Percentiles rank a stretch among this genome's conserved stretches.
Evolutionary conservation across 2,329 filamentous ascomycete genomes (phyloP).

Genomic region (Aspergillus vadensis): DNA sequence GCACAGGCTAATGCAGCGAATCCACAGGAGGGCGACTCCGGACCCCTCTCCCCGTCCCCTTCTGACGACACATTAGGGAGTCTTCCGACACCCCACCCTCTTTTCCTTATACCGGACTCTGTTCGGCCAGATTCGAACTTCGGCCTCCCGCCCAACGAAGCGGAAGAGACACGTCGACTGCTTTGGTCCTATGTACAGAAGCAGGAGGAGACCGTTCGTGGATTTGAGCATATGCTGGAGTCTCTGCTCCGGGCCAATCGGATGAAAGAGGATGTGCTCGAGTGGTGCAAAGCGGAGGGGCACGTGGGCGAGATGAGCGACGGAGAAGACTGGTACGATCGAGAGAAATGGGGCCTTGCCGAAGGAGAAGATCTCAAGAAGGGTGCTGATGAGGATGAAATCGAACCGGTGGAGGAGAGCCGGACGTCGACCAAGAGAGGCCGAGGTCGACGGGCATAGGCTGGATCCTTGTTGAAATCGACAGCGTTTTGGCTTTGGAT

Average conservation of each 20-base stretch:
- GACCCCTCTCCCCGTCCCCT: slow-evolving; percentile 25
- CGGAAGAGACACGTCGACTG: slow-evolving; percentile 63
- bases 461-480: background rate
- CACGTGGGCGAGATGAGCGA: slow-evolving; percentile 68
- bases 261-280: slow-evolving; percentile 60
- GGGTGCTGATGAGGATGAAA: slow-evolving; percentile 63
- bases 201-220: slow-evolving; percentile 64
- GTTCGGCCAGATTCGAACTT: slow-evolving; percentile 57
- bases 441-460: slow-evolving; percentile 40
- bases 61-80: slow-evolving; percentile 35
- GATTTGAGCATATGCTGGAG: slow-evolving; percentile 56
- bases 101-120: slow-evolving; percentile 58
- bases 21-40: slow-evolving; percentile 30
- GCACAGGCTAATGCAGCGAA: slow-evolving; percentile 44
- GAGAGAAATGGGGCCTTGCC: slow-evolving; percentile 60
- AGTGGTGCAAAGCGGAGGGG: slow-evolving; percentile 63
- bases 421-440: slow-evolving; percentile 44
- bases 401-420: slow-evolving; percentile 51
- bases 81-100: slow-evolving; percentile 53
- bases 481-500: slow-evolving; percentile 11
- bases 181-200: slow-evolving; percentile 66
- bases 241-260: slow-evolving; percentile 62
- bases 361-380: slow-evolving; percentile 60
- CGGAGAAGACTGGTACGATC: slow-evolving; percentile 69
- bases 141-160: slow-evolving; percentile 60